Percentiles rank a stretch among this genome's conserved stretches.
phyloP scores from a whole-genome alignment of 805 yeast species.

The Ogataea sp. region DNA sequence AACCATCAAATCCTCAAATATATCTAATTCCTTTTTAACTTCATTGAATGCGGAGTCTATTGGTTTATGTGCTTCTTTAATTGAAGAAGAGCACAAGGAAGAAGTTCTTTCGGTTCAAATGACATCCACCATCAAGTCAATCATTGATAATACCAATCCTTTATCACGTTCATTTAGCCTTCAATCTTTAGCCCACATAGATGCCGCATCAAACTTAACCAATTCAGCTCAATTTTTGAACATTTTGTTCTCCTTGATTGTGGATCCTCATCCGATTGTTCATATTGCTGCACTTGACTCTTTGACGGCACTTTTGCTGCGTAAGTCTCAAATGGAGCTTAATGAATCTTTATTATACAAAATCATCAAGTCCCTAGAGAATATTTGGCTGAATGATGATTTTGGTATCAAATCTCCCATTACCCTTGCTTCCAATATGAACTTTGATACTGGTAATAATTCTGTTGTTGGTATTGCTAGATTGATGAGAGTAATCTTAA shows the following conservation, averaged over 20 bases:
- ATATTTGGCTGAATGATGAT: slow-evolving; percentile 35
- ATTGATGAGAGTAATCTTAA: slow-evolving; percentile 36
- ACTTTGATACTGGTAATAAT: slow-evolving; percentile 30
- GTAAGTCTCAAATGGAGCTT: slow-evolving; percentile 29
- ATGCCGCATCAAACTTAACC: slow-evolving; percentile 15
- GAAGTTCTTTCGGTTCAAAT: slow-evolving; percentile 29
- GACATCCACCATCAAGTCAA: slow-evolving; percentile 50
- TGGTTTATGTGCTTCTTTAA: slow-evolving; percentile 21
- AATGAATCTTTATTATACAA: slow-evolving; percentile 29
- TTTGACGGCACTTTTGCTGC: slow-evolving; percentile 45
- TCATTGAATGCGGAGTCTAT: slow-evolving; percentile 24
- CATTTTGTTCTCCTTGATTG: slow-evolving; percentile 49
- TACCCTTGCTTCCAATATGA: slow-evolving; percentile 40
- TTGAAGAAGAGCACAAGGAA: slow-evolving; percentile 14
- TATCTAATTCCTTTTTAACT: slow-evolving; percentile 13
- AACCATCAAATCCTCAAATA: slow-evolving; percentile 14
- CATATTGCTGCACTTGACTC: slow-evolving; percentile 67
- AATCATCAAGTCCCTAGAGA: slow-evolving; percentile 32
- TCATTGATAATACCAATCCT: slow-evolving; percentile 62
- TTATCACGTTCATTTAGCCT: slow-evolving; percentile 52
- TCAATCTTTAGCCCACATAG: slow-evolving; percentile 29
- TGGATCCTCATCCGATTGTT: slow-evolving; percentile 82
- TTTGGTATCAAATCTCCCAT: slow-evolving; percentile 40
- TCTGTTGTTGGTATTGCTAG: slow-evolving; percentile 36
- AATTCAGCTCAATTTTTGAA: slow-evolving; percentile 42